Evolutionary conservation across 495 filamentous ascomycete species (phyloP).

Genomic region (Podospora pseudocomata): DNA sequence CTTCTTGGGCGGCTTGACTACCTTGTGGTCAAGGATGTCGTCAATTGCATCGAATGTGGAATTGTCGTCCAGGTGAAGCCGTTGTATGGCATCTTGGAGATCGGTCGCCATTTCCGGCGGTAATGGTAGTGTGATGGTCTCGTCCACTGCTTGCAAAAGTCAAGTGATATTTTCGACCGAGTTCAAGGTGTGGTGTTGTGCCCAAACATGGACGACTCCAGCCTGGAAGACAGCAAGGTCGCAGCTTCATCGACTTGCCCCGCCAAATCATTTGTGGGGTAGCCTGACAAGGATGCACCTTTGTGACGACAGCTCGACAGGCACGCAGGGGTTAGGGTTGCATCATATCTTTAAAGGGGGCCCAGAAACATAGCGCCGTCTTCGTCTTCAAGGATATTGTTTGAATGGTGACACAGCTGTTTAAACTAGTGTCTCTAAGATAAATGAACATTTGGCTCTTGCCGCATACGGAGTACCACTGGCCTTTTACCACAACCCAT

Average conservation of each 20-base stretch:
- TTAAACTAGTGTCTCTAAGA: background rate
- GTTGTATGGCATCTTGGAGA: slow-evolving; percentile 38
- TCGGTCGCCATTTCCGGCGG: slow-evolving; percentile 38
- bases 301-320: background rate
- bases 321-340: background rate
- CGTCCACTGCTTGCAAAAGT: background rate
- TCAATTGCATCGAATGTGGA: slow-evolving; percentile 48
- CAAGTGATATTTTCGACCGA: background rate
- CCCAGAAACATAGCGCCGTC: too few relatives aligned
- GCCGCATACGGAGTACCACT: background rate
- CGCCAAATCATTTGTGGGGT: slow-evolving; percentile 24
- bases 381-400: background rate
- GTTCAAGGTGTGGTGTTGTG: slow-evolving; percentile 1
- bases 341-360: background rate
- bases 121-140: background rate
- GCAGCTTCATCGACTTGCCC: slow-evolving; percentile 11
- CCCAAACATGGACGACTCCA: background rate
- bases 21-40: slow-evolving; percentile 48
- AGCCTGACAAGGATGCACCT: slow-evolving; percentile 7
- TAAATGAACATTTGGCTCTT: background rate
- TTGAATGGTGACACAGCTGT: background rate
- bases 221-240: background rate
- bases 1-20: slow-evolving; percentile 56
- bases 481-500: slow-evolving; percentile 51
- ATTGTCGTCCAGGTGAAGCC: slow-evolving; percentile 36